Percentiles rank a stretch among this genome's conserved stretches.
Conservation (phyloP, 306 rosid species). For the Oxytropis ochrocephala region DNA sequence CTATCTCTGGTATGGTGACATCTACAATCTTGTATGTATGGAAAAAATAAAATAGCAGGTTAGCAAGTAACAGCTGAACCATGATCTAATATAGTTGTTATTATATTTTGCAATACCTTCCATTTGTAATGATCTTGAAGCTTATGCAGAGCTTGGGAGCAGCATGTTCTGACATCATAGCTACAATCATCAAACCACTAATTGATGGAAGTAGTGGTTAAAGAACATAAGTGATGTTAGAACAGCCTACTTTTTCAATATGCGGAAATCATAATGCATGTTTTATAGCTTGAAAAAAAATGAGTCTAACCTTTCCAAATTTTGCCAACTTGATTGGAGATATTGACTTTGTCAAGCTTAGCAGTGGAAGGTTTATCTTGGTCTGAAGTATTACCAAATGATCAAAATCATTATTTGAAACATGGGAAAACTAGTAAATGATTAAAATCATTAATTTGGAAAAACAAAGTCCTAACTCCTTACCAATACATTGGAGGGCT, state of each 20-base stretch:
- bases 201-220: slow-evolving; percentile 59
- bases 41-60: not conserved
- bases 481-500: slow-evolving; percentile 28
- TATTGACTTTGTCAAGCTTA: slow-evolving; percentile 47
- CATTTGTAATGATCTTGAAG: slow-evolving; percentile 66
- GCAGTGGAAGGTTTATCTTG: slow-evolving; percentile 52
- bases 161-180: slow-evolving; percentile 64
- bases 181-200: slow-evolving; percentile 97
- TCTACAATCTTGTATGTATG: slow-evolving; percentile 49
- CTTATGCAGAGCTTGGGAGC: slow-evolving; percentile 54
- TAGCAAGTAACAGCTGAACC: slow-evolving; percentile 13
- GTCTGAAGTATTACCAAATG: slow-evolving; percentile 40
- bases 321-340: slow-evolving; percentile 69
- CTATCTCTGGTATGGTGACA: slow-evolving; percentile 93
- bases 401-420: not conserved
- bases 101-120: slow-evolving; percentile 48
- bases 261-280: not conserved
- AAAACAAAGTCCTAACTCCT: slow-evolving; percentile 1
- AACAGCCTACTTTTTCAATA: slow-evolving; percentile 4
- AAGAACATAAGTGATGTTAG: slow-evolving; percentile 24
- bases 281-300: not conserved
- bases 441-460: slow-evolving; percentile 4
- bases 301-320: slow-evolving; percentile 61
- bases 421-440: not conserved
- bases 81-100: not conserved